Conservation (phyloP, 306 rosid species). For the Ceratonia siliqua region DNA sequence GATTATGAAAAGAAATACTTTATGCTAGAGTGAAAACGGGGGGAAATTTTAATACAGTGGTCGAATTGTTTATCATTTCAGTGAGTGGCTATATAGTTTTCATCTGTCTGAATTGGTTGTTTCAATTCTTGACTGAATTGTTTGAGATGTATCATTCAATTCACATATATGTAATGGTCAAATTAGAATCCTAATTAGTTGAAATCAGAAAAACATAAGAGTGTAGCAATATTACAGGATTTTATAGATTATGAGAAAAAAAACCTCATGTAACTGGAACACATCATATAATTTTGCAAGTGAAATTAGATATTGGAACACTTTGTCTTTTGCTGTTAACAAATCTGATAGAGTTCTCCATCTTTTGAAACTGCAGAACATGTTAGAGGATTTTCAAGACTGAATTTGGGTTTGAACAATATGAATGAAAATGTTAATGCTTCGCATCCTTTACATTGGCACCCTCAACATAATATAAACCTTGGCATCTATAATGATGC, state of each 20-base stretch:
- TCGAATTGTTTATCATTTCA: conserved; percentile 1
- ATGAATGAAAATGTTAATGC: conserved; percentile 20
- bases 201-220: neutral
- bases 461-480: conserved; percentile 27
- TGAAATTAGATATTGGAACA: neutral
- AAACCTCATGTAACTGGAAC: neutral
- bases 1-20: neutral
- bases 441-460: conserved; percentile 31
- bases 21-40: neutral
- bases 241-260: neutral
- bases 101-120: conserved; percentile 1
- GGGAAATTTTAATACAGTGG: neutral
- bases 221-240: conserved; percentile 6
- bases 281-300: neutral
- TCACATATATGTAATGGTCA: neutral
- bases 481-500: conserved; percentile 36
- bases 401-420: conserved; percentile 6
- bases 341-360: conserved; percentile 18
- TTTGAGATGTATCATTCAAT: conserved; percentile 3
- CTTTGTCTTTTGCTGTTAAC: conserved; percentile 1
- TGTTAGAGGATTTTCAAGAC: conserved; percentile 40
- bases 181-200: neutral
- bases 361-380: conserved; percentile 36
- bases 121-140: conserved; percentile 1
- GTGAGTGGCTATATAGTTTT: neutral